These are phyloP conservation scores for Paramecium sonneborni DNA, from an alignment of 73 alveolate species.

Conservation along the genomic window DNA sequence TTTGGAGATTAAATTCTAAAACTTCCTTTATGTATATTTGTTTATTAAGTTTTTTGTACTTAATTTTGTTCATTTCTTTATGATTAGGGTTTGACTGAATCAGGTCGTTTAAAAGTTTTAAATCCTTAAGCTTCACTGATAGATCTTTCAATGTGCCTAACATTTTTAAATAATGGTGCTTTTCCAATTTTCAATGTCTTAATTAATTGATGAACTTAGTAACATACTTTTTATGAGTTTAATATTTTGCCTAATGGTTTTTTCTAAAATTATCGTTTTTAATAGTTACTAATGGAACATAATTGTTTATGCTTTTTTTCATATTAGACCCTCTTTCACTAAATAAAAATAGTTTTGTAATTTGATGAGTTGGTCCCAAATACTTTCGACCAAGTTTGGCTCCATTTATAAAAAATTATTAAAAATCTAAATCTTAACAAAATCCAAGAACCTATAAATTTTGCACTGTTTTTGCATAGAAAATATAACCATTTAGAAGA, in stretches of 20 bases:
- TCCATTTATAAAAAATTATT: conserved; percentile 35
- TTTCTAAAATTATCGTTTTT: neutral
- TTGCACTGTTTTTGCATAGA: conserved; percentile 10
- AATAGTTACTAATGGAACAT: neutral
- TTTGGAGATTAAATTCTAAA: conserved; percentile 25
- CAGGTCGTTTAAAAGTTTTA: neutral
- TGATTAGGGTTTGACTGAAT: neutral
- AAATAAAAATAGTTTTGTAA: neutral
- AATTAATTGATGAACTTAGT: neutral
- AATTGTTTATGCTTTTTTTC: neutral
- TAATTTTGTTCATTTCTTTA: neutral
- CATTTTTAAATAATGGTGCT: neutral
- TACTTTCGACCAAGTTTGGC: neutral
- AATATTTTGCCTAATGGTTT: neutral
- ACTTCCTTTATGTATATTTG: neutral
- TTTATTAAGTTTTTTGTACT: neutral
- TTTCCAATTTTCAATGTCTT: neutral
- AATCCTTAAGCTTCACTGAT: conserved; percentile 20
- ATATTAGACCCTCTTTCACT: neutral
- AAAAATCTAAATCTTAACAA: neutral
- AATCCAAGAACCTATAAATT: neutral
- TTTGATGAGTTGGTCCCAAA: neutral
- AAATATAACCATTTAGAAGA: conserved; percentile 16
- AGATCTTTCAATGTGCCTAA: neutral
- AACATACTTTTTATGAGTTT: neutral